Base-by-base conservation (phyloP, 2,329 filamentous ascomycete genomes). In the Mariannaea elegans region DNA sequence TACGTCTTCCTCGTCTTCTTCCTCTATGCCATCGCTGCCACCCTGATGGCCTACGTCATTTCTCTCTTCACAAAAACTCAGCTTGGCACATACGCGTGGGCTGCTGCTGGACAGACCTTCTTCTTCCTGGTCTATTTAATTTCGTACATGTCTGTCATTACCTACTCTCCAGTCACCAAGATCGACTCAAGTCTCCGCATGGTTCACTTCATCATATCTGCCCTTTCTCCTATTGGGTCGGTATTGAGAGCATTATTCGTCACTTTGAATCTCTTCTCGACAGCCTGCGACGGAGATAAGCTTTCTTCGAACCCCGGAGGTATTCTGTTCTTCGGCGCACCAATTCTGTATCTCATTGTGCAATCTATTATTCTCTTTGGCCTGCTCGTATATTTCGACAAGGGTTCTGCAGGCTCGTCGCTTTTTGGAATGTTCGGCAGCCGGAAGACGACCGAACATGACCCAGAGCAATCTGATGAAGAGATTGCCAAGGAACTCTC, bases 1-100 rank as follows among this genome's bases (percentile, higher is more conserved):
- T 97, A 96, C 72, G 79, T 97, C 9, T 97, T 96, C 72, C 76
- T 94, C 12, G 82, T 96, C 36, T 87, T 97, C 64, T 84, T 90
- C 56, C 83, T 97, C 0, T 97, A 94, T 72, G 93, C 93, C 1
- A 76, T 97, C 6, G 87, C 91, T 0, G 90, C 93, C 0, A 92
- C 86, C 3, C 78, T 97, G 3, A 80, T 94, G 50, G 86, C 90
- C 2, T 97, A 97, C 74, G 80, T 94, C 34, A 83, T 97, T 39
- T 97, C 93, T 0, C 84, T 97, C 0, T 90, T 93, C 69, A 87
- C 90, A 31, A 86, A 84, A 48, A 93, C 90, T 29, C 93, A 96
- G 74, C 82, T 97, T 6, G 90, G 91, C 4, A 88, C 93, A 0
- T 97, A 95, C 73, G 94, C 93, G 0, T 90, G 94, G 72, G 87